These are phyloP conservation scores for Alloteropsis semialata DNA, from an alignment of 176 grass and related monocot genomes.

Conservation along the genomic window DNA sequence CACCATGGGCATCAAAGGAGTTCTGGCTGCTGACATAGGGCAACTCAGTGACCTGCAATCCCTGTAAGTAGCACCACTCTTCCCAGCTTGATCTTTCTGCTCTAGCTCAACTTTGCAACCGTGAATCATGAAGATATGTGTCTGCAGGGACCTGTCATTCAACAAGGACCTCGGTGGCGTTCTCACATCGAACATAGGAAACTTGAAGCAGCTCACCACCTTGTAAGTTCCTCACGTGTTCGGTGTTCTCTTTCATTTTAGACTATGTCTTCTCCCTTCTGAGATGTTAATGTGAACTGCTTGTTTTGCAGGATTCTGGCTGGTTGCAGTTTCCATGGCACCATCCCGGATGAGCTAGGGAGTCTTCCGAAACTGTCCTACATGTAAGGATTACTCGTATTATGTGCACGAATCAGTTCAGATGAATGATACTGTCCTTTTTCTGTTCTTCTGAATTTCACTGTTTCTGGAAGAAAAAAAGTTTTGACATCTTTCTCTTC, in stretches of 20 bases:
- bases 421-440: not conserved
- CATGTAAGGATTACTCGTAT: conserved; percentile 52
- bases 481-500: conserved; percentile 25
- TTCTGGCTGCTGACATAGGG: conserved; percentile 66
- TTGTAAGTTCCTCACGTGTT: conserved; percentile 48
- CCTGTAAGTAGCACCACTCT: conserved; percentile 56
- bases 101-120: conserved; percentile 4
- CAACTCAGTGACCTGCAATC: conserved; percentile 59
- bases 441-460: not conserved
- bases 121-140: not conserved
- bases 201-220: conserved; percentile 72
- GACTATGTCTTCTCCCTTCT: not conserved
- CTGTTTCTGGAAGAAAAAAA: not conserved
- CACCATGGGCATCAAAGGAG: conserved; percentile 77
- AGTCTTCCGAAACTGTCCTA: conserved; percentile 54
- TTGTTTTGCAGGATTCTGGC: conserved; percentile 62
- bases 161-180: conserved; percentile 58
- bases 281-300: not conserved
- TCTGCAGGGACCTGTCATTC: conserved; percentile 75
- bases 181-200: conserved; percentile 63
- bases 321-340: conserved; percentile 78
- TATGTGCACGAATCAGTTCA: not conserved
- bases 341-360: conserved; percentile 72
- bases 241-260: not conserved
- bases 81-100: not conserved